Evolutionary conservation across 495 filamentous ascomycete species (phyloP).

Genomic region (Aspergillus sparsus): DNA sequence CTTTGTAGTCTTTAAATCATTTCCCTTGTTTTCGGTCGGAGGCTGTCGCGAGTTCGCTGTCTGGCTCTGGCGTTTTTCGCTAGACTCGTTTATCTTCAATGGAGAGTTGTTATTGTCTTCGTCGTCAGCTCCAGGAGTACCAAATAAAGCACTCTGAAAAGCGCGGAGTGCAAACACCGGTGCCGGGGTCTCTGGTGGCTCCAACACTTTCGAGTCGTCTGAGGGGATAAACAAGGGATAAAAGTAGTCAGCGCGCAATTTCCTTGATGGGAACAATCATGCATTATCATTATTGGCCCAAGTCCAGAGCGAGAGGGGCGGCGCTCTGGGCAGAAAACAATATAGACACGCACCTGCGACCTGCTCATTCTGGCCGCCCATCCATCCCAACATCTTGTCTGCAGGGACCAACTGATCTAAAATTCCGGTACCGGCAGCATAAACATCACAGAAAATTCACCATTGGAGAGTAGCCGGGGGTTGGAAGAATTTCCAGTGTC

Average conservation of each 20-base stretch:
- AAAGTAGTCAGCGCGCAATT: constrained; percentile 25
- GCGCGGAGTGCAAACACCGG: constrained; percentile 93
- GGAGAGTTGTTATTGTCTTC: constrained; percentile 27
- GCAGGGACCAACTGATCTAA: constrained; percentile 21
- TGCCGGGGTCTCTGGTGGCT: constrained; percentile 87
- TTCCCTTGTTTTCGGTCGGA: constrained; percentile 25
- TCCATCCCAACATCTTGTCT: constrained; percentile 36
- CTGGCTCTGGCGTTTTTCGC: constrained; percentile 25
- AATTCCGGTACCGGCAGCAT: constrained; percentile 16
- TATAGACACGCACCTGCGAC: constrained; percentile 32
- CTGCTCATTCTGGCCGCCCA: constrained; percentile 30
- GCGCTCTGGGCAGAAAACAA: constrained; percentile 15
- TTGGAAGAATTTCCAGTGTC: constrained; percentile 1
- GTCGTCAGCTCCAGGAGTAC: constrained; percentile 66
- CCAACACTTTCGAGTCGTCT: constrained; percentile 48
- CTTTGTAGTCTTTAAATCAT: constrained; percentile 28
- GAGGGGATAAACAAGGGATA: constrained; percentile 11
- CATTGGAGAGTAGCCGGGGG: constrained; percentile 20
- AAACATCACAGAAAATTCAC: constrained; percentile 23
- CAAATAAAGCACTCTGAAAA: constrained; percentile 87
- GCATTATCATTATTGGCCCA: constrained; percentile 22
- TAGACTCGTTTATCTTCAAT: constrained; percentile 23
- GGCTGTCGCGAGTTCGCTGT: constrained; percentile 28
- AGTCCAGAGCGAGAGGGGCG: not conserved
- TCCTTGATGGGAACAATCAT: constrained; percentile 7